phyloP scores from a whole-genome alignment of 306 rosid species.

The Castanospermum australe region DNA sequence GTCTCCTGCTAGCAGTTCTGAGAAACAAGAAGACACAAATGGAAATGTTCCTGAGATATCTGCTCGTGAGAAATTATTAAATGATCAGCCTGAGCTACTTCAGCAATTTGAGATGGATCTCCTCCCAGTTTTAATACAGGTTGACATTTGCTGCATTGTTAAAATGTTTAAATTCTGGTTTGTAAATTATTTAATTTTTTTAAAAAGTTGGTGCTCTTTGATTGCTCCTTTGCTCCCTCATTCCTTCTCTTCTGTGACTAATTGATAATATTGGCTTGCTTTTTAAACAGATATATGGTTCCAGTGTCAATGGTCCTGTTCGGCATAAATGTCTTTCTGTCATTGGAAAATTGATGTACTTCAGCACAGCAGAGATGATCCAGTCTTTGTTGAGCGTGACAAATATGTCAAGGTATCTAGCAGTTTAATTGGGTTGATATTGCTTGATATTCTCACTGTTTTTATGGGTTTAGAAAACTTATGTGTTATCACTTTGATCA shows the following conservation, averaged over 20 bases:
- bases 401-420: constrained; percentile 82
- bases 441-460: constrained; percentile 8
- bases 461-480: constrained; percentile 13
- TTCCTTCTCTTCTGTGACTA: background rate
- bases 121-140: constrained; percentile 92
- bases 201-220: background rate
- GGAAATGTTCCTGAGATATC: constrained; percentile 69
- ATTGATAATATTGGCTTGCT: constrained; percentile 12
- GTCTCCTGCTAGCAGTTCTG: constrained; percentile 69
- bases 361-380: constrained; percentile 95
- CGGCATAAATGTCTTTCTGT: constrained; percentile 93
- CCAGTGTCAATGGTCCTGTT: constrained; percentile 95
- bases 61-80: constrained; percentile 87
- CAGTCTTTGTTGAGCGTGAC: constrained; percentile 76
- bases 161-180: constrained; percentile 10
- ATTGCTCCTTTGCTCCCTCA: background rate
- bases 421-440: constrained; percentile 9
- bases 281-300: constrained; percentile 82
- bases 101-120: constrained; percentile 93
- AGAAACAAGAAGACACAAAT: constrained; percentile 73
- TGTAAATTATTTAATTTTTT: background rate
- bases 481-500: constrained; percentile 28
- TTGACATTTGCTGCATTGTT: constrained; percentile 27
- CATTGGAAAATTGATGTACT: constrained; percentile 93
- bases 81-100: constrained; percentile 91